Base-by-base conservation (phyloP, 768 basidiomycete species). In the Leucocoprinus leucothites region DNA sequence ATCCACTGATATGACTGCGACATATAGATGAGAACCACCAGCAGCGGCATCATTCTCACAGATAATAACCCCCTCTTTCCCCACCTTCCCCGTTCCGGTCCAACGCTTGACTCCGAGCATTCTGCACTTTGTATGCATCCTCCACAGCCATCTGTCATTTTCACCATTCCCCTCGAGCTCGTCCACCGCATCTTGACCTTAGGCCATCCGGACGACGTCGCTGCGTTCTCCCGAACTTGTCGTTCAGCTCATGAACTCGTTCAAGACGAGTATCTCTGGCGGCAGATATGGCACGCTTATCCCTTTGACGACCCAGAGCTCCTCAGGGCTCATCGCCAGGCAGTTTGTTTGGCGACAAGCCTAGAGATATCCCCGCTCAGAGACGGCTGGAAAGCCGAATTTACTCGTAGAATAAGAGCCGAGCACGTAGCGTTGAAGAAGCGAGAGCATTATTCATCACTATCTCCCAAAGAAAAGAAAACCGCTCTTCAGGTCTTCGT, bases 241-340 rank as follows among this genome's bases (percentile, higher is more conserved):
- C 72, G 71, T 19, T 61, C 69, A 7, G 78, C 82, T 14, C 71
- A 70, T 60, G 61, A 64, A 38, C 67, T 87, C 44, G 75, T 87
- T 42, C 80, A 70, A 25, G 83, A 86, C 68, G 77, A 79, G 45
- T 80, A 82, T 63, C 75, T 91, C 38, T 91, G 87, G 87, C 82
- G 84, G 51, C 71, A 79, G 50, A 71, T 89, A 49, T 89, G 85
- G 67, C 77, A 86, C 36, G 53, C 69, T 21, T 64, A 69, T 45
- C 75, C 79, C 5, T 89, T 88, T 65, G 89, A 91, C 63, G 81
- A 86, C 61, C 85, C 86, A n/a, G 73, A 81, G 14, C 54, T 64
- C 40, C 63, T 70, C n/a, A 38, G 47, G 47, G 59, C 61, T 48
- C 58, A 28, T n/a, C 51, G 42, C 47, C 58, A 24, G 9, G 47